A percentile compares a stretch with the other conserved stretches of the same genome.
phyloP scores from a whole-genome alignment of 2,329 filamentous ascomycete species.

The Hypoxylon sp. region DNA sequence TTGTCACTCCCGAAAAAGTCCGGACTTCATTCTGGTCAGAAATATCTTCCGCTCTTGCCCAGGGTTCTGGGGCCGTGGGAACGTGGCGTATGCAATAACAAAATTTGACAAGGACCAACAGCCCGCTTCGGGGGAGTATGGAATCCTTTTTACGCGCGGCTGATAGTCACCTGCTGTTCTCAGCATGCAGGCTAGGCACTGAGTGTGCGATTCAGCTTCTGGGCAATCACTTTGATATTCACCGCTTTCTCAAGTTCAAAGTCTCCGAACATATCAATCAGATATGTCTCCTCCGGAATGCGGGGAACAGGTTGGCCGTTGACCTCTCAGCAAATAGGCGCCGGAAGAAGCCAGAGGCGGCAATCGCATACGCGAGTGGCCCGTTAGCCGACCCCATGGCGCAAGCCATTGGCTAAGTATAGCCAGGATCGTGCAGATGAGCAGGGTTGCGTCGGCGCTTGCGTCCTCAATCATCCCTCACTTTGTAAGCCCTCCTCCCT shows the following conservation, averaged over 20 bases:
- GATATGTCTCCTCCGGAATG: constrained; percentile 38
- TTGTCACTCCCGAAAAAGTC: constrained; percentile 17
- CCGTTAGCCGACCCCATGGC: constrained; percentile 51
- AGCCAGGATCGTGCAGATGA: constrained; percentile 47
- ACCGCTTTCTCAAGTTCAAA: constrained; percentile 31
- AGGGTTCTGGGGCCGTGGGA: constrained; percentile 24
- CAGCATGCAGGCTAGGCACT: constrained; percentile 22
- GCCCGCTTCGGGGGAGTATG: constrained; percentile 23
- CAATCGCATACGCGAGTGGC: constrained; percentile 46
- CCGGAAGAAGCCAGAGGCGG: constrained; percentile 43
- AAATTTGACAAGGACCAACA: constrained; percentile 36
- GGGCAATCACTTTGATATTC: constrained; percentile 27
- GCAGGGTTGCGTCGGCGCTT: constrained; percentile 56
- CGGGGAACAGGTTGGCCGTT: constrained; percentile 31
- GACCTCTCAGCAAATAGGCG: constrained; percentile 48
- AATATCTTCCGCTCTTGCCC: constrained; percentile 10
- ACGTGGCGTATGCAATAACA: constrained; percentile 36
- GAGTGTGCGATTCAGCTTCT: constrained; percentile 15
- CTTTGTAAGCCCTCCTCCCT: constrained; percentile 49
- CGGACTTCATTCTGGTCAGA: constrained; percentile 3
- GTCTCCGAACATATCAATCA: constrained; percentile 16
- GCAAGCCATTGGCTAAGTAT: constrained; percentile 48
- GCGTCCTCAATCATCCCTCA: constrained; percentile 54
- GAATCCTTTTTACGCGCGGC: constrained; percentile 32
- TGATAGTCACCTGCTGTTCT: constrained; percentile 38